Evolutionary conservation across 2,329 filamentous ascomycete genomes (phyloP).

Genomic region (Emmonsia crescens): DNA sequence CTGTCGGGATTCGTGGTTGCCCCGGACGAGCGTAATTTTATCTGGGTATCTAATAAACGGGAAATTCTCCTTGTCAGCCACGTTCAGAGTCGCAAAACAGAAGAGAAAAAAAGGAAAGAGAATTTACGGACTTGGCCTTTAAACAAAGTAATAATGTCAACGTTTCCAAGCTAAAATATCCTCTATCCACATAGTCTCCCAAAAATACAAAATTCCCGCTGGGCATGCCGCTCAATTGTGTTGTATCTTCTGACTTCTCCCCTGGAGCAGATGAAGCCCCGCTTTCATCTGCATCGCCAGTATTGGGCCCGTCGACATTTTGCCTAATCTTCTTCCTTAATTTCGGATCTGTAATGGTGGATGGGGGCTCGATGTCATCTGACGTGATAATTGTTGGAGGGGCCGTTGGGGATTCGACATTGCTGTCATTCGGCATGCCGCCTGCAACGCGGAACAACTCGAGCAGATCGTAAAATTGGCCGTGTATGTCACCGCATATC

Average conservation of each 20-base stretch:
- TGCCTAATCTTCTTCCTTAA: slow-evolving; percentile 74
- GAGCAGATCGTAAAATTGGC: slow-evolving; percentile 95
- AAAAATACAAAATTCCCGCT: slow-evolving; percentile 62
- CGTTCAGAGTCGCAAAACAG: background rate
- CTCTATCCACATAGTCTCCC: slow-evolving; percentile 63
- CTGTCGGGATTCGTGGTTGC: slow-evolving; percentile 66
- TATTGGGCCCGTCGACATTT: slow-evolving; percentile 17
- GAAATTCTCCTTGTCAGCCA: slow-evolving; percentile 2
- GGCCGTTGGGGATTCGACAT: slow-evolving; percentile 57
- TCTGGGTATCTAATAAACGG: slow-evolving; percentile 51
- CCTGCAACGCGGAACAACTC: slow-evolving; percentile 95
- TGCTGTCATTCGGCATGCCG: slow-evolving; percentile 71
- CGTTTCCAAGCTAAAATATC: slow-evolving; percentile 64
- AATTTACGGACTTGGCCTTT: slow-evolving; percentile 54
- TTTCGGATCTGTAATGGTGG: slow-evolving; percentile 77
- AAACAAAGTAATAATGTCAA: slow-evolving; percentile 62
- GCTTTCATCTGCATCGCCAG: slow-evolving; percentile 22
- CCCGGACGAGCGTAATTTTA: slow-evolving; percentile 60
- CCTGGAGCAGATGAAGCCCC: slow-evolving; percentile 15
- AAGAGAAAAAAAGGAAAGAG: background rate
- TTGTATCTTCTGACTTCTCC: slow-evolving; percentile 18
- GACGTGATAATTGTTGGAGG: slow-evolving; percentile 67
- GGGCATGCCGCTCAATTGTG: slow-evolving; percentile 28
- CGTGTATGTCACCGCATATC: slow-evolving; percentile 95
- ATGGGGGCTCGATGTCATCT: slow-evolving; percentile 86